Evolutionary conservation across 225 moss, liverwort and hornwort species (phyloP), one percentile per base, ranked within the genome.

Genomic region (Asterella californica): DNA sequence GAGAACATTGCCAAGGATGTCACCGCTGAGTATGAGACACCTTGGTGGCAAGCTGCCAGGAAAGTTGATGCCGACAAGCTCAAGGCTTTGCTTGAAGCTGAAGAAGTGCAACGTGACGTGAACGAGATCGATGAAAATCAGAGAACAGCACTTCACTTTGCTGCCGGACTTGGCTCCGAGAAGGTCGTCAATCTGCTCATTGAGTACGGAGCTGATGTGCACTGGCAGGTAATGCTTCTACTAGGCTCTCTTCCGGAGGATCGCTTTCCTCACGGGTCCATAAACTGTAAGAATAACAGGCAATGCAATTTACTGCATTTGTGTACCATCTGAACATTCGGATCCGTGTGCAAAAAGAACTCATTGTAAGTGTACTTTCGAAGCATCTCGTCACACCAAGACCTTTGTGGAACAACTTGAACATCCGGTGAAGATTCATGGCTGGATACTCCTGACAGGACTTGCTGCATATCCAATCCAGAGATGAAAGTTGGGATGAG

Each of bases 11-110:
- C 93, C 70, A 88, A 89, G 14, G 95, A 99, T 68, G 72, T 99
- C 6, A 86, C 94, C 25, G 81, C 79, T 0, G 97, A 92, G 76
- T 93, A 87, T 32, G 97, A 99, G 91, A 92, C 85, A 2, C 93
- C 89, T 1, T 99, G 97, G 97, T 99, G 93, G 97, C 83, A 90
- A 85, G 95, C 94, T 10, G 91, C 93, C 9, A 88, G 92, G 59
- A 95, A 95, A 84, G 93, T 88, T 30, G 91, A 99, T 0, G 90
- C 86, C 14, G 83, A 86, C 64, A 91, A 89, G 81, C 47, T 99
- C 69, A 86, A 88, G 78, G 83, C 48, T 62, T 80, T 99, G 7
- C 77, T 99, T 72, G 90, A 89, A 32, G 85, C 88, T 32, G 95
- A 93, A 72, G 93, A 94, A 5, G 54, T 82, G 70, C 87, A 87